Evolutionary conservation across 306 rosid species (phyloP).

Genomic region (Trifolium subterraneum): DNA sequence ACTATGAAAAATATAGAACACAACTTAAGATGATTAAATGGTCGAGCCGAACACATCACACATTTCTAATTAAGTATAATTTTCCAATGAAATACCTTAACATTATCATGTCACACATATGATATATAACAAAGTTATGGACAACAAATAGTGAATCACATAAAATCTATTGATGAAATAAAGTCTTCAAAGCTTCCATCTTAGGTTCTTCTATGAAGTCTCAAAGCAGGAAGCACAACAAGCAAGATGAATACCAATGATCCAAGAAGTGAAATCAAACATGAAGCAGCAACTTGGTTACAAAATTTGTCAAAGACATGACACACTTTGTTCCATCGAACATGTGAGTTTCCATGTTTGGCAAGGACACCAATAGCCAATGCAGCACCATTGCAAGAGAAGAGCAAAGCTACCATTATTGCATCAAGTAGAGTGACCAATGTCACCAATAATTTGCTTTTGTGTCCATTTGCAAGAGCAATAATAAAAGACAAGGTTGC

Average conservation of each 20-base stretch:
- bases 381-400: slow-evolving; percentile 69
- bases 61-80: not conserved
- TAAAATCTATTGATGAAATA: not conserved
- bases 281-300: slow-evolving; percentile 50
- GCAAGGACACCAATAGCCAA: slow-evolving; percentile 63
- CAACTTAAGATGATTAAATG: too few relatives aligned
- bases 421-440: slow-evolving; percentile 49
- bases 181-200: not conserved
- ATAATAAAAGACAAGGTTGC: slow-evolving; percentile 55
- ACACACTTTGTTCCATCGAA: slow-evolving; percentile 79
- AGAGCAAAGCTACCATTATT: slow-evolving; percentile 65
- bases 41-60: not conserved
- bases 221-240: slow-evolving; percentile 38
- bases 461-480: slow-evolving; percentile 38
- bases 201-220: slow-evolving; percentile 26
- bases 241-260: slow-evolving; percentile 55
- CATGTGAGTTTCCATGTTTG: slow-evolving; percentile 66
- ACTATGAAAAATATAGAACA: too few relatives aligned
- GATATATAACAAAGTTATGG: not conserved
- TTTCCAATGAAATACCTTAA: not conserved
- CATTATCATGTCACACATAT: not conserved
- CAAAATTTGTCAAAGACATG: slow-evolving; percentile 66
- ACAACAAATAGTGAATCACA: not conserved
- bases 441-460: slow-evolving; percentile 31
- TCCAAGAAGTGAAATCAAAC: slow-evolving; percentile 53